Evolutionary conservation across 495 filamentous ascomycete species (phyloP).

Genomic region (Parathielavia hyrcaniae): DNA sequence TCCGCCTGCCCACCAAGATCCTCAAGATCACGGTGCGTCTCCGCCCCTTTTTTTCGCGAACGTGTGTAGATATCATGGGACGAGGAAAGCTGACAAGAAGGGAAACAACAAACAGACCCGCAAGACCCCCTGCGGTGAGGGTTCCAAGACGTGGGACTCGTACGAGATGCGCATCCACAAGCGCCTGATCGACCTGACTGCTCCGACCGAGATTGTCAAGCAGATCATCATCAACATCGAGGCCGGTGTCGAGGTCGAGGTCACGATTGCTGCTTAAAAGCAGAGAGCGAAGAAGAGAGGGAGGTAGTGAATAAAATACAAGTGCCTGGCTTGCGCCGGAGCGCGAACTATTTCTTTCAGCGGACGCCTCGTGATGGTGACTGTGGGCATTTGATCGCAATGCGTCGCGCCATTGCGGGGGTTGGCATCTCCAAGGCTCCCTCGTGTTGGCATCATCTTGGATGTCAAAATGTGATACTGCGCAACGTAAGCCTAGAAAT

Average conservation of each 20-base stretch:
- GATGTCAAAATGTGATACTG: no score
- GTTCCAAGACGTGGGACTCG: constrained; percentile 98
- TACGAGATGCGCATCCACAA: constrained; percentile 99
- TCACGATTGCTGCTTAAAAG: constrained; percentile 92
- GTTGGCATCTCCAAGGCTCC: no score
- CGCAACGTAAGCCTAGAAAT: no score
- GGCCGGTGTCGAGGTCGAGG: constrained; percentile 99
- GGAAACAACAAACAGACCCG: constrained; percentile 27
- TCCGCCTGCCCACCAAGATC: constrained; percentile 96
- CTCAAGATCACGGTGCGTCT: constrained; percentile 71
- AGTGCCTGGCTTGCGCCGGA: neutral
- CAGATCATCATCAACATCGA: constrained; percentile 99
- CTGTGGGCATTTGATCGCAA: neutral
- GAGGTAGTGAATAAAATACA: constrained; percentile 1
- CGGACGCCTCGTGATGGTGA: neutral
- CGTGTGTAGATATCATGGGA: neutral
- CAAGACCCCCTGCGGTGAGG: constrained; percentile 95
- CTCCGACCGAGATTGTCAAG: constrained; percentile 98
- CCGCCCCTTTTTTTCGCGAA: no score
- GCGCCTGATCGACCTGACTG: constrained; percentile 77
- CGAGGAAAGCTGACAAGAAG: neutral
- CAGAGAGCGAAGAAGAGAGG: constrained; percentile 2
- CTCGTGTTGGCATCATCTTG: no score
- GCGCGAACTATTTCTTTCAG: no score
- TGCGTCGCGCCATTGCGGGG: neutral